Conservation (phyloP, 2,329 filamentous ascomycete species). For the Fonsecaea monophora region DNA sequence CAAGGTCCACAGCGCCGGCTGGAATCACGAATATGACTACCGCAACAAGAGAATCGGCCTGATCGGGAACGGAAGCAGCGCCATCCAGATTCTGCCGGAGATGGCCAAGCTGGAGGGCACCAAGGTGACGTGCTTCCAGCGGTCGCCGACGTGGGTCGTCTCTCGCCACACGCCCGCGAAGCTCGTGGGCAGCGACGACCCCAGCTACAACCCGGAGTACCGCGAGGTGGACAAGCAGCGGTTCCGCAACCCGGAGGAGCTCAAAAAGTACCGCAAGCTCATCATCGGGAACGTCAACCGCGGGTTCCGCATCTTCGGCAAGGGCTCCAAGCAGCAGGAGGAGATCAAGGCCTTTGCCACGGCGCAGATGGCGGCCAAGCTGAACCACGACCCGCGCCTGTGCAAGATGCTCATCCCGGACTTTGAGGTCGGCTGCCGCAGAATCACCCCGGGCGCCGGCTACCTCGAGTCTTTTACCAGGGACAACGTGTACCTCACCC, state of each 20-base stretch:
- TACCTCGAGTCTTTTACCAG: slow-evolving; percentile 58
- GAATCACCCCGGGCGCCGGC: slow-evolving; percentile 59
- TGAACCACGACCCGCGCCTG: slow-evolving; percentile 38
- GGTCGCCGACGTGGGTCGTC: slow-evolving; percentile 45
- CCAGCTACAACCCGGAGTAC: slow-evolving; percentile 38
- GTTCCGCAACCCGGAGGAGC: slow-evolving; percentile 42
- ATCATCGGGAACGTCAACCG: slow-evolving; percentile 39
- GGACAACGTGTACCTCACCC: slow-evolving; percentile 46
- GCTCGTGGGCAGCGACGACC: slow-evolving; percentile 37
- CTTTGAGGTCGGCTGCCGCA: slow-evolving; percentile 52
- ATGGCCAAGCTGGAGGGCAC: slow-evolving; percentile 37
- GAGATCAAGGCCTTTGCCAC: slow-evolving; percentile 28
- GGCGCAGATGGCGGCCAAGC: slow-evolving; percentile 29
- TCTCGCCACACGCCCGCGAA: slow-evolving; percentile 41
- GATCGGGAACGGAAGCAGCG: slow-evolving; percentile 46
- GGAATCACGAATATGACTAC: slow-evolving; percentile 42
- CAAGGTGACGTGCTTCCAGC: slow-evolving; percentile 45
- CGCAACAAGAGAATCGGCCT: slow-evolving; percentile 42
- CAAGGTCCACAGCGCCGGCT: slow-evolving; percentile 42
- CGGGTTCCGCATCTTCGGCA: slow-evolving; percentile 31
- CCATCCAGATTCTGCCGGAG: slow-evolving; percentile 50
- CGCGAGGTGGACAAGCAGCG: slow-evolving; percentile 44
- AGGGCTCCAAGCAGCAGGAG: slow-evolving; percentile 17
- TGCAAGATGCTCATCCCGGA: slow-evolving; percentile 39
- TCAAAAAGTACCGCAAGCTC: slow-evolving; percentile 47